Conservation (phyloP, 768 basidiomycete genomes). For the Termitomyces sp. region DNA sequence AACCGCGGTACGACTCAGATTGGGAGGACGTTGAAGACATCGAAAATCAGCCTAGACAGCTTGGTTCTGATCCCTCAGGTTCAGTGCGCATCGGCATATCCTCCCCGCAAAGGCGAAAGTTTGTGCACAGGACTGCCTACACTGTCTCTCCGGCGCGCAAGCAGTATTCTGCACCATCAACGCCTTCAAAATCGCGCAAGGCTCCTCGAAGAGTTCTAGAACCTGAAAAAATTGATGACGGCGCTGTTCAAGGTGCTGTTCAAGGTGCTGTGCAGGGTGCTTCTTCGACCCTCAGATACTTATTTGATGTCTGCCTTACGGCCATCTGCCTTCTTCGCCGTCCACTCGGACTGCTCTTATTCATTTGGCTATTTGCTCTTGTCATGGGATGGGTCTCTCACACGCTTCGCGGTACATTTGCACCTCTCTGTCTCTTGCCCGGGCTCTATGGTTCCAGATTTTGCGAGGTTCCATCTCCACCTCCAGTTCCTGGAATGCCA, state of each 20-base stretch:
- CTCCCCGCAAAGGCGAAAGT: slow-evolving; percentile 25
- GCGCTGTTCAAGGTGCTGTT: slow-evolving; percentile 21
- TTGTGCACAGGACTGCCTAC: slow-evolving; percentile 15
- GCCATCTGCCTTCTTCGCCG: slow-evolving; percentile 45
- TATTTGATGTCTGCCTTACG: slow-evolving; percentile 39
- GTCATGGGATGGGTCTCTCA: slow-evolving; percentile 33
- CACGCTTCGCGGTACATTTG: slow-evolving; percentile 40
- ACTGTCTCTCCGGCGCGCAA: slow-evolving; percentile 17
- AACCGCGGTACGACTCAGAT: slow-evolving; percentile 4
- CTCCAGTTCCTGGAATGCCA: background rate
- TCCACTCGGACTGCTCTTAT: slow-evolving; percentile 51
- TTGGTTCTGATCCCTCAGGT: slow-evolving; percentile 6
- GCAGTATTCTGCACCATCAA: slow-evolving; percentile 4
- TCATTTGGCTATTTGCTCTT: slow-evolving; percentile 44
- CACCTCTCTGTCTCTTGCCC: slow-evolving; percentile 60
- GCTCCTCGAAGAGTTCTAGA: slow-evolving; percentile 13
- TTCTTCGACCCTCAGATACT: slow-evolving; percentile 30
- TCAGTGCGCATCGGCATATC: slow-evolving; percentile 13
- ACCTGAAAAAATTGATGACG: slow-evolving; percentile 21
- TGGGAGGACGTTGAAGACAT: slow-evolving; percentile 31
- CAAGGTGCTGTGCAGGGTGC: slow-evolving; percentile 10
- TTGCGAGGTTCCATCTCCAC: slow-evolving; percentile 27
- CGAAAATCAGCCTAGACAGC: slow-evolving; percentile 7
- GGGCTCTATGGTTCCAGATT: slow-evolving; percentile 42
- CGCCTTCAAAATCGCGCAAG: slow-evolving; percentile 4